A percentile compares a stretch with the other conserved stretches of the same genome.
phyloP scores from a whole-genome alignment of 2,329 filamentous ascomycete genomes.

The Neofusicoccum cordaticola region DNA sequence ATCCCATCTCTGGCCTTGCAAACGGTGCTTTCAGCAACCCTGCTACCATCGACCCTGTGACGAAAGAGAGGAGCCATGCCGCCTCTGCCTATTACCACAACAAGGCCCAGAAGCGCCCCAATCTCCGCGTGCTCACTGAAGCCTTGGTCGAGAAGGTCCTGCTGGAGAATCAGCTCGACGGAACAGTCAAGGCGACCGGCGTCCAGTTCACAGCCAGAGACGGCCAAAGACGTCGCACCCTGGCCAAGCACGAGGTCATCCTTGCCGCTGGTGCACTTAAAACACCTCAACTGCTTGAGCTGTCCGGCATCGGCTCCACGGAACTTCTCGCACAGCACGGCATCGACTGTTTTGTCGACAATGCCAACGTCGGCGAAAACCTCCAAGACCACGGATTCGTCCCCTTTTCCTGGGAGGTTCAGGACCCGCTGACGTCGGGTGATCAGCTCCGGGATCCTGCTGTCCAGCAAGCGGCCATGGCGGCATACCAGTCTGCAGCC shows the following conservation, averaged over 20 bases:
- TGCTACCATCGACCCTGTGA: slow-evolving; percentile 12
- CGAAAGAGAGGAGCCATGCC: slow-evolving; percentile 13
- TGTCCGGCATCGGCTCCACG: slow-evolving; percentile 30
- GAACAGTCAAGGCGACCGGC: not conserved
- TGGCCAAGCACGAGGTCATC: slow-evolving; percentile 32
- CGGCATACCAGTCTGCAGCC: slow-evolving; percentile 24
- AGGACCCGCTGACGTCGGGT: slow-evolving; percentile 22
- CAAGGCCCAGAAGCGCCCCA: slow-evolving; percentile 2
- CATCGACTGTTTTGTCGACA: slow-evolving; percentile 19
- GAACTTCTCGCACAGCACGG: slow-evolving; percentile 2
- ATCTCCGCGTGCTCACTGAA: slow-evolving; percentile 12
- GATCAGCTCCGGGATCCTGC: slow-evolving; percentile 27
- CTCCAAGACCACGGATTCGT: slow-evolving; percentile 19
- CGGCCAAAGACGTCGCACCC: slow-evolving; percentile 14
- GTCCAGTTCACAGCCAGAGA: slow-evolving; percentile 12
- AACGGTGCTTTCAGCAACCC: slow-evolving; percentile 18
- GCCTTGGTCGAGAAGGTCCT: slow-evolving; percentile 17
- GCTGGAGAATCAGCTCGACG: slow-evolving; percentile 15
- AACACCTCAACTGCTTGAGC: slow-evolving; percentile 32
- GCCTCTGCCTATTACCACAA: slow-evolving; percentile 16
- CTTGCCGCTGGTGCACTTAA: slow-evolving; percentile 28
- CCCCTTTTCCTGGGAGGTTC: not conserved
- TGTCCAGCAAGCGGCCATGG: slow-evolving; percentile 19
- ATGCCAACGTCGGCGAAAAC: slow-evolving; percentile 20
- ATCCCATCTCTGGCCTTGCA: slow-evolving; percentile 19